Evolutionary conservation across 1,284 basidiomycete genomes (phyloP).

Genomic region (Cystobasidium pallidum): DNA sequence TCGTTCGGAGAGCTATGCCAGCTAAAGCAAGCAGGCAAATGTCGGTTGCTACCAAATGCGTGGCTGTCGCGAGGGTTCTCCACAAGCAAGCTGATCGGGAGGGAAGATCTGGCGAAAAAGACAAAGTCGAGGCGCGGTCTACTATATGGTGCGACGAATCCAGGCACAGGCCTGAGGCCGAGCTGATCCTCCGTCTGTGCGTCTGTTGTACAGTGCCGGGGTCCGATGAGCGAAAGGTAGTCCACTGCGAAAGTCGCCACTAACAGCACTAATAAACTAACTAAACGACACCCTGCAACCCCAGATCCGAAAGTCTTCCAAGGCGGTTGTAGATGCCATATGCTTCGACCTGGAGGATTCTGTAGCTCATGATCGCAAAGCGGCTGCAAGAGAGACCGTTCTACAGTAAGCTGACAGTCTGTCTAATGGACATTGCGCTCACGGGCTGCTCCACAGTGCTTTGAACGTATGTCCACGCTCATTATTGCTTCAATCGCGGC

Average conservation of each 20-base stretch:
- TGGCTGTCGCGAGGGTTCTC: no score
- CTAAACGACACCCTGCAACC: neutral
- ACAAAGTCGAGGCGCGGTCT: neutral
- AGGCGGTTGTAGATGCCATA: slow-evolving; percentile 23
- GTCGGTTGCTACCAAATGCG: slow-evolving; percentile 38
- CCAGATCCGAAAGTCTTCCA: slow-evolving; percentile 32
- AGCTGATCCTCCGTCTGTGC: neutral
- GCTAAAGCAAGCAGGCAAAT: neutral
- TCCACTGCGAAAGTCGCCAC: neutral
- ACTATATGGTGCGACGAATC: slow-evolving; percentile 46
- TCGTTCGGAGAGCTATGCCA: neutral
- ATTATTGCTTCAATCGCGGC: no score
- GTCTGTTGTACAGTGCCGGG: slow-evolving; percentile 23
- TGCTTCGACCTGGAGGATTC: slow-evolving; percentile 48
- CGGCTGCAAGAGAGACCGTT: slow-evolving; percentile 45
- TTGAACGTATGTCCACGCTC: slow-evolving; percentile 29
- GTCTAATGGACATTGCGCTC: neutral
- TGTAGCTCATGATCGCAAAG: slow-evolving; percentile 47
- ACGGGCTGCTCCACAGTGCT: slow-evolving; percentile 2
- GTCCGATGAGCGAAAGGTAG: slow-evolving; percentile 37
- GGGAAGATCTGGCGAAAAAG: no score
- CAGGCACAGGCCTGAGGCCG: slow-evolving; percentile 46
- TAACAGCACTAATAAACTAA: neutral
- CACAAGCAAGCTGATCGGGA: neutral
- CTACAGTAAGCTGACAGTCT: slow-evolving; percentile 34